These are phyloP conservation scores for Phytophthora parvispora DNA, from an alignment of 352 stramenopile genomes.

Conservation along the genomic window DNA sequence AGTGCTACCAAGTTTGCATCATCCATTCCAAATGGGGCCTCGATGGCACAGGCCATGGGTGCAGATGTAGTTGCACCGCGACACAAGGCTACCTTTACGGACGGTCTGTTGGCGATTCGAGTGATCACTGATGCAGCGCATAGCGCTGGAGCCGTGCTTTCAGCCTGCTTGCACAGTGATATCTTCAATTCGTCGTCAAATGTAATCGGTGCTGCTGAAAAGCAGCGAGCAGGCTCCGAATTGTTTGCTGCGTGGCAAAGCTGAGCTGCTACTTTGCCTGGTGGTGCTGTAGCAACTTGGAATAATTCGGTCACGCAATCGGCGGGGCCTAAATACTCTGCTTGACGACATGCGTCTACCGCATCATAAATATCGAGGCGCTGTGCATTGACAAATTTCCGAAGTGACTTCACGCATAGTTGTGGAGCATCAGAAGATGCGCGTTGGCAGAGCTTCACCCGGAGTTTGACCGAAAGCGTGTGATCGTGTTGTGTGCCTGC, in stretches of 20 bases:
- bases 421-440: conserved; percentile 32
- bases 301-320: conserved; percentile 39
- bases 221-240: conserved; percentile 47
- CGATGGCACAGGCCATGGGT: conserved; percentile 44
- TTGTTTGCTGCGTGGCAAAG: conserved; percentile 42
- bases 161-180: conserved; percentile 45
- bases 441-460: conserved; percentile 35
- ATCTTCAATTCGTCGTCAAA: conserved; percentile 53
- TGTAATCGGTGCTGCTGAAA: conserved; percentile 32
- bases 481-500: conserved; percentile 32
- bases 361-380: conserved; percentile 29
- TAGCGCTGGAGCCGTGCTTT: conserved; percentile 39
- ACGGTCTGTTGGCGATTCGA: conserved; percentile 18
- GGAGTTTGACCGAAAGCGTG: conserved; percentile 25
- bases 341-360: conserved; percentile 33
- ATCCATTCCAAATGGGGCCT: conserved; percentile 59
- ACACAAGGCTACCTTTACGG: conserved; percentile 41
- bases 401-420: conserved; percentile 33
- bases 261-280: conserved; percentile 9
- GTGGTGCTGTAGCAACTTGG: not conserved
- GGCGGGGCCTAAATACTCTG: conserved; percentile 21
- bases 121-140: conserved; percentile 41
- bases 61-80: conserved; percentile 31
- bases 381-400: conserved; percentile 37
- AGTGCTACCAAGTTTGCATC: conserved; percentile 40